phyloP scores from a whole-genome alignment of 495 filamentous ascomycete genomes.

The Neurospora sp. region DNA sequence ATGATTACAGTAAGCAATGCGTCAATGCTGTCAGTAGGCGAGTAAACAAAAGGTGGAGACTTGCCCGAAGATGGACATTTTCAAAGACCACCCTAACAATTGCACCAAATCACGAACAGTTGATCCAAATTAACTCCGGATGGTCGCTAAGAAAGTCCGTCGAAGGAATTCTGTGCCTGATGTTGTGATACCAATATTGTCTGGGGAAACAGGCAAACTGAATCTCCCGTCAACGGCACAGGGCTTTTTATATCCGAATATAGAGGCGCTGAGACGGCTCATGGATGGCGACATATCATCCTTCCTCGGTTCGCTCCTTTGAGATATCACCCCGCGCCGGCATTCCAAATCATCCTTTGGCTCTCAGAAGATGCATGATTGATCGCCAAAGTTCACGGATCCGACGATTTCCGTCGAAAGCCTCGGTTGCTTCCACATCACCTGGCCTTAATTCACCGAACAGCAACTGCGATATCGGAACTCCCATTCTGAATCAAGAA shows the following conservation, averaged over 20 bases:
- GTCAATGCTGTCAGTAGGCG: not conserved
- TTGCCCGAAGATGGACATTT: slow-evolving; percentile 1
- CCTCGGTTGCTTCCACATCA: not conserved
- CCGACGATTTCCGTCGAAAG: not conserved
- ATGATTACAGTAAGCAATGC: not conserved
- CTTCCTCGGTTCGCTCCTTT: not conserved
- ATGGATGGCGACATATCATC: not conserved
- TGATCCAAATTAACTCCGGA: not conserved
- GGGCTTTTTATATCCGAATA: not conserved
- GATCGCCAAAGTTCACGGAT: not conserved
- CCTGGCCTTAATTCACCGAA: not conserved
- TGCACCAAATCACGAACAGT: not conserved
- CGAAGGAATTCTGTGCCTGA: not conserved
- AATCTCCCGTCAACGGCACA: not conserved
- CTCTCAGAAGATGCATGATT: not conserved
- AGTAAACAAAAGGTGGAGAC: not conserved
- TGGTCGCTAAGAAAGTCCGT: not conserved
- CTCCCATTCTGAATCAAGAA: not conserved
- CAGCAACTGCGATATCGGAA: not conserved
- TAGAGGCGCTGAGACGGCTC: not conserved
- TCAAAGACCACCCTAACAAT: not conserved
- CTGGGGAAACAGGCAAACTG: not conserved
- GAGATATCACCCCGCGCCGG: not conserved
- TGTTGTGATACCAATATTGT: not conserved
- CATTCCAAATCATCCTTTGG: not conserved